Evolutionary conservation across 257 asterid genomes (phyloP).

Genomic region (Plantago elongata): DNA sequence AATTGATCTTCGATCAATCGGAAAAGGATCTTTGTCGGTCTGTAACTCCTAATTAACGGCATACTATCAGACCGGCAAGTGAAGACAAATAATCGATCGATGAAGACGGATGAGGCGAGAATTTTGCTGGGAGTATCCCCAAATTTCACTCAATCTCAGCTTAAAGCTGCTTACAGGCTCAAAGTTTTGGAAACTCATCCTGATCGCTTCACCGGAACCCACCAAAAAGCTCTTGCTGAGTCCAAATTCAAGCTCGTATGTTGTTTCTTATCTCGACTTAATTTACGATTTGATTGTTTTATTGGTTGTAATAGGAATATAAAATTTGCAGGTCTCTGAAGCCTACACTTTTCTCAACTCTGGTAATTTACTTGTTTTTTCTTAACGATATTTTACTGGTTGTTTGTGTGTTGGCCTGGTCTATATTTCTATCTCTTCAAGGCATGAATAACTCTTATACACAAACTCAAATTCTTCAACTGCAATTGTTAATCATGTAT

Average conservation of each 20-base stretch:
- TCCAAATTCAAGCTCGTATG: slow-evolving; percentile 53
- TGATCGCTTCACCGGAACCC: slow-evolving; percentile 57
- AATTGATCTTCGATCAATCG: no score
- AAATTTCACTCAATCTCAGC: slow-evolving; percentile 35
- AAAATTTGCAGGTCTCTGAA: slow-evolving; percentile 53
- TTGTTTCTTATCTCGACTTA: not conserved
- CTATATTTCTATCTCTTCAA: no score
- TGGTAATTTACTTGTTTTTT: slow-evolving; percentile 26
- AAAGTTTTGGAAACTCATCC: slow-evolving; percentile 78
- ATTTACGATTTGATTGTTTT: not conserved
- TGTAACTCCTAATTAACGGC: no score
- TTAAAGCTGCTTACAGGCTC: slow-evolving; percentile 62
- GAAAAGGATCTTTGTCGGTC: no score
- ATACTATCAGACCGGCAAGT: no score
- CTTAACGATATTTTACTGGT: not conserved
- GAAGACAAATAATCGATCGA: no score
- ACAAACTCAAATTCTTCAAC: no score
- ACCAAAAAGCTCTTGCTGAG: slow-evolving; percentile 46
- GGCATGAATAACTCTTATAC: no score
- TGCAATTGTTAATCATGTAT: no score
- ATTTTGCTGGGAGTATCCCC: slow-evolving; percentile 37
- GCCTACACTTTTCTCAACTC: slow-evolving; percentile 51
- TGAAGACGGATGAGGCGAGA: slow-evolving; percentile 32
- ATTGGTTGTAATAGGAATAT: not conserved
- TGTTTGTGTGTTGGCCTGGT: slow-evolving; percentile 12